These are phyloP conservation scores for Mortierella sp. DNA, from an alignment of 371 early-diverging fungal genomes.

Conservation along the genomic window DNA sequence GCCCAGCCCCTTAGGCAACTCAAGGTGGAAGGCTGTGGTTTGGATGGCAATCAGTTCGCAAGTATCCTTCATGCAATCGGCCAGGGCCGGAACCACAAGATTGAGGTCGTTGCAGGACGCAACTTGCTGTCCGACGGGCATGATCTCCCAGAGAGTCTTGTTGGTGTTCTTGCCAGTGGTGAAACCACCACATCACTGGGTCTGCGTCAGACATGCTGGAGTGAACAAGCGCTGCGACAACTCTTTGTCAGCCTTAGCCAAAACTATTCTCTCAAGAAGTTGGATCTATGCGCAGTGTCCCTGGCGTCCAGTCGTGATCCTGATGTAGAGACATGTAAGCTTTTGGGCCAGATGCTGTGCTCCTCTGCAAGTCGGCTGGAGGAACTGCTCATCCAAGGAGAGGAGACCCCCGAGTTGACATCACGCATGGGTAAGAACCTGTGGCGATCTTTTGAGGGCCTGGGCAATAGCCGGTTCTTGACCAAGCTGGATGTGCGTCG, in stretches of 20 bases:
- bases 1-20: conserved; percentile 33
- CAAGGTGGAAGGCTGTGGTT: conserved; percentile 46
- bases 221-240: conserved; percentile 45
- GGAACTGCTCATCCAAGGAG: conserved; percentile 40
- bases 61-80: conserved; percentile 46
- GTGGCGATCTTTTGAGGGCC: conserved; percentile 48
- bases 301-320: conserved; percentile 49
- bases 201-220: conserved; percentile 50
- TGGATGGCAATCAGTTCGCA: conserved; percentile 47
- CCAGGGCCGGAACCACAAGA: conserved; percentile 31
- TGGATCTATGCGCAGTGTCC: conserved; percentile 39
- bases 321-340: conserved; percentile 50
- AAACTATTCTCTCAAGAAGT: conserved; percentile 40
- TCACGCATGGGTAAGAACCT: conserved; percentile 47
- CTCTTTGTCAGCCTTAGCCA: conserved; percentile 38
- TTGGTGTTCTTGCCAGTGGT: conserved; percentile 30
- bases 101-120: conserved; percentile 39
- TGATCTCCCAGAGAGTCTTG: conserved; percentile 38
- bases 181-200: conserved; percentile 40
- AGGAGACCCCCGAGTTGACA: conserved; percentile 39
- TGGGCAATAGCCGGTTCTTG: conserved; percentile 38
- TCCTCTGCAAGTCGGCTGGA: conserved; percentile 40
- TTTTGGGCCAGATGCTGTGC: conserved; percentile 45
- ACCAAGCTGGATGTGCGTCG: conserved; percentile 50
- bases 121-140: conserved; percentile 45